Conservation (phyloP, 2,329 filamentous ascomycete species). For the Colletotrichum caudatum region DNA sequence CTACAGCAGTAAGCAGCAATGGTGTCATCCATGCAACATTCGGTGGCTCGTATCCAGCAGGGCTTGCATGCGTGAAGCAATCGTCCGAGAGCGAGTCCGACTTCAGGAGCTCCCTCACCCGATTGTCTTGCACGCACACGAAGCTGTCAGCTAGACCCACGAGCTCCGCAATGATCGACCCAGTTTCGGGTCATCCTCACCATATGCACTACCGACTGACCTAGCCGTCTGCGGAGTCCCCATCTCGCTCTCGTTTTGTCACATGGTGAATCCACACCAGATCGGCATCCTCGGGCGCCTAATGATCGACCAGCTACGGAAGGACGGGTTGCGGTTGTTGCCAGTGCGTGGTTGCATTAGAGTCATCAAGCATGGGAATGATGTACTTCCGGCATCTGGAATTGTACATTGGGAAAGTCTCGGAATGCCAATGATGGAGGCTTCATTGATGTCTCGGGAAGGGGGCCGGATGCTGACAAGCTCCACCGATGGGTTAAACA, state of each 20-base stretch:
- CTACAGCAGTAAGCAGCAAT: neutral
- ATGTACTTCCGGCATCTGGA: neutral
- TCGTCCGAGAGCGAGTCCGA: conserved; percentile 7
- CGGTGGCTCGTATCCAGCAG: neutral
- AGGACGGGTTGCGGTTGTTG: conserved; percentile 69
- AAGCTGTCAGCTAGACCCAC: neutral
- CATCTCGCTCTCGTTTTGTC: neutral
- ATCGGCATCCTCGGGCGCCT: conserved; percentile 69
- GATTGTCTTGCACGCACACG: neutral
- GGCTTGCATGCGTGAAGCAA: neutral
- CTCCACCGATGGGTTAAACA: neutral
- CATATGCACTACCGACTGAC: neutral
- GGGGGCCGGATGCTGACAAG: neutral
- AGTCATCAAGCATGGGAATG: conserved; percentile 54
- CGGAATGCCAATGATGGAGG: neutral
- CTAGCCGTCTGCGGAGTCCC: conserved; percentile 7
- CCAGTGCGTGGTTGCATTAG: conserved; percentile 72
- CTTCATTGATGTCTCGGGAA: neutral
- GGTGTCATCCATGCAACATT: conserved; percentile 4
- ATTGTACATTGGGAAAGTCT: neutral
- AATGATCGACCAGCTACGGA: conserved; percentile 67
- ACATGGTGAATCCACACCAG: conserved; percentile 68
- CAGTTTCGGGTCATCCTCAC: neutral
- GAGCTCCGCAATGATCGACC: conserved; percentile 11
- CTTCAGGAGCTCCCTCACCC: neutral